Percentiles rank a stretch among this genome's conserved stretches.
phyloP scores from a whole-genome alignment of 2,329 filamentous ascomycete species.

The Xylariaceae sp. region DNA sequence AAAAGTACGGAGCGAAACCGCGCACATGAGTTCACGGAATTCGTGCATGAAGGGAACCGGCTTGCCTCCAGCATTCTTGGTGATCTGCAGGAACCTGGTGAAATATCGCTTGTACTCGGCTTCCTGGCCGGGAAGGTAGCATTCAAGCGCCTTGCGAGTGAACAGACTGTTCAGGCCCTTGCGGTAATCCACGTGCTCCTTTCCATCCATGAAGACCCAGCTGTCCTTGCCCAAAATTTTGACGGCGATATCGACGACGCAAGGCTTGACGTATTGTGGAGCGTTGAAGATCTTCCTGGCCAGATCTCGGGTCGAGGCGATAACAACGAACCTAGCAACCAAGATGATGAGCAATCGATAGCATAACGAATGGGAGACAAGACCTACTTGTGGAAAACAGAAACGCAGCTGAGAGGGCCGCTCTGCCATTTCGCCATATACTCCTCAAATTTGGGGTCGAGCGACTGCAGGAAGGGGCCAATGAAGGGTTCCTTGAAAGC shows the following conservation, averaged over 20 bases:
- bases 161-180: slow-evolving; percentile 95
- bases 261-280: slow-evolving; percentile 85
- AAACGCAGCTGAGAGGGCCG: slow-evolving; percentile 90
- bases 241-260: slow-evolving; percentile 87
- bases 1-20: slow-evolving; percentile 93
- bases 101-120: slow-evolving; percentile 88
- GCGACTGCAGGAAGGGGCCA: slow-evolving; percentile 88
- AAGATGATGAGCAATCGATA: slow-evolving; percentile 6
- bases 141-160: slow-evolving; percentile 80
- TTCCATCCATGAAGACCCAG: slow-evolving; percentile 97
- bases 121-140: slow-evolving; percentile 87
- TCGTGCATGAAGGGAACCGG: slow-evolving; percentile 82
- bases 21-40: slow-evolving; percentile 92
- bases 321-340: slow-evolving; percentile 76
- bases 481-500: slow-evolving; percentile 77
- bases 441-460: slow-evolving; percentile 85
- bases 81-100: slow-evolving; percentile 68
- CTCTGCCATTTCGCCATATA: slow-evolving; percentile 92
- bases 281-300: slow-evolving; percentile 96
- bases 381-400: slow-evolving; percentile 94
- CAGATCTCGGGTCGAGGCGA: slow-evolving; percentile 91
- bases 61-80: slow-evolving; percentile 64
- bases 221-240: slow-evolving; percentile 89
- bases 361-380: not conserved
- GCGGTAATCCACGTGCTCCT: slow-evolving; percentile 91